Evolutionary conservation across 768 basidiomycete genomes (phyloP).

Genomic region (Nevesoporus exiguus): DNA sequence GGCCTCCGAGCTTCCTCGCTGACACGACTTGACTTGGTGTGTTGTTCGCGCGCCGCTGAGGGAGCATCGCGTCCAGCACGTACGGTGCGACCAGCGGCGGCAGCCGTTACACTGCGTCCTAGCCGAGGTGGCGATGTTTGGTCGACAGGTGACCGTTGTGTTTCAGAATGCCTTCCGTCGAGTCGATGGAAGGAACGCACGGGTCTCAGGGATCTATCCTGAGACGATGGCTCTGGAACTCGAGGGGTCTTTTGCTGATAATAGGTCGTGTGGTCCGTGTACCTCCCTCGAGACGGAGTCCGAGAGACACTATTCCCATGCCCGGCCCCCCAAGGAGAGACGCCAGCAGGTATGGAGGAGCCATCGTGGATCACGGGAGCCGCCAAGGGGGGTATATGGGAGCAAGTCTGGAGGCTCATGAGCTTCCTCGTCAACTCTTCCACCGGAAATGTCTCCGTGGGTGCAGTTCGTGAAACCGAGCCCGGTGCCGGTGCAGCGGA

Average conservation of each 20-base stretch:
- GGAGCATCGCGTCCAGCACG: conserved; percentile 17
- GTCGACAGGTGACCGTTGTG: conserved; percentile 34
- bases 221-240: conserved; percentile 17
- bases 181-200: conserved; percentile 63
- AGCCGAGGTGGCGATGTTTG: conserved; percentile 27
- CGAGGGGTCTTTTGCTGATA: conserved; percentile 22
- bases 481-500: conserved; percentile 24
- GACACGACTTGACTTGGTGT: conserved; percentile 16
- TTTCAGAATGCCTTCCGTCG: conserved; percentile 34
- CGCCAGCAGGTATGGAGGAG: conserved; percentile 1
- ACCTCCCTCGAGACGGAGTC: conserved; percentile 20
- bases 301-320: conserved; percentile 16
- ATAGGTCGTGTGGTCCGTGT: conserved; percentile 10
- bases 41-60: conserved; percentile 16
- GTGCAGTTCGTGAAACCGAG: conserved; percentile 32
- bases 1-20: conserved; percentile 29
- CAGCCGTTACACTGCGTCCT: conserved; percentile 37
- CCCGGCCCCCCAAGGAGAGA: conserved; percentile 11
- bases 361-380: conserved; percentile 11
- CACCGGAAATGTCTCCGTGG: conserved; percentile 41
- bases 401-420: conserved; percentile 43
- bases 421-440: conserved; percentile 62
- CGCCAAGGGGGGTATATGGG: conserved; percentile 11
- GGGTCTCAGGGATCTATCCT: conserved; percentile 38
- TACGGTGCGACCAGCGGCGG: conserved; percentile 9